These are phyloP conservation scores for Limonium bicolor DNA, from an alignment of 148 eudicot genomes.

Conservation along the genomic window DNA sequence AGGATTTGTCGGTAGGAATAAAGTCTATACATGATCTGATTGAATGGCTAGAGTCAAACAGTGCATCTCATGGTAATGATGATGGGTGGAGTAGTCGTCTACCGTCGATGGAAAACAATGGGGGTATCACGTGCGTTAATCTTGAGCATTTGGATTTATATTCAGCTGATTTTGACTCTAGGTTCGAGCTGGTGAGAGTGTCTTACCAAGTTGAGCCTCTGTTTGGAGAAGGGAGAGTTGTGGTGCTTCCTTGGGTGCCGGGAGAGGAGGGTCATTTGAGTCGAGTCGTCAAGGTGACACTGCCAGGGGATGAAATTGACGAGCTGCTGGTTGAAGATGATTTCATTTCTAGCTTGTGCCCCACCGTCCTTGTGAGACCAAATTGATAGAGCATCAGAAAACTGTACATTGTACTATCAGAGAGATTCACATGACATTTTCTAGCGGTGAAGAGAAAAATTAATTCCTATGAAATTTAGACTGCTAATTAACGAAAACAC, in stretches of 20 bases:
- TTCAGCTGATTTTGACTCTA: conserved; percentile 19
- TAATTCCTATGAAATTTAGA: too few species aligned
- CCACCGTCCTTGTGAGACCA: conserved; percentile 26
- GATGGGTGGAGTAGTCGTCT: conserved; percentile 7
- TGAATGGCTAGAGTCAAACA: conserved; percentile 40
- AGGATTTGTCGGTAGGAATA: conserved; percentile 12
- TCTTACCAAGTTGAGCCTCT: conserved; percentile 30
- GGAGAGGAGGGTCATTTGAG: conserved; percentile 14
- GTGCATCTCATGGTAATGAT: too few species aligned
- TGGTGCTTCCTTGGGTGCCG: conserved; percentile 26
- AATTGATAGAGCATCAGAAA: too few species aligned
- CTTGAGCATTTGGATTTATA: conserved; percentile 21
- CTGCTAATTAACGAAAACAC: too few species aligned
- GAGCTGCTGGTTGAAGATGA: conserved; percentile 31
- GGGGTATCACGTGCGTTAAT: conserved; percentile 24
- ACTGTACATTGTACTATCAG: too few species aligned
- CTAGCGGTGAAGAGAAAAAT: too few species aligned
- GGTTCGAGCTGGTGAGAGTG: conserved; percentile 12
- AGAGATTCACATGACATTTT: too few species aligned
- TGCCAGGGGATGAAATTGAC: conserved; percentile 22
- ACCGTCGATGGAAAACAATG: conserved; percentile 8
- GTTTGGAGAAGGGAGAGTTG: conserved; percentile 19
- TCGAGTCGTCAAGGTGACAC: conserved; percentile 32
- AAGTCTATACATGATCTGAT: conserved; percentile 41
- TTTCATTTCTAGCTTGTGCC: conserved; percentile 20